Evolutionary conservation across 1,284 basidiomycete genomes (phyloP).

Genomic region (Pseudozyma hubeiensis): DNA sequence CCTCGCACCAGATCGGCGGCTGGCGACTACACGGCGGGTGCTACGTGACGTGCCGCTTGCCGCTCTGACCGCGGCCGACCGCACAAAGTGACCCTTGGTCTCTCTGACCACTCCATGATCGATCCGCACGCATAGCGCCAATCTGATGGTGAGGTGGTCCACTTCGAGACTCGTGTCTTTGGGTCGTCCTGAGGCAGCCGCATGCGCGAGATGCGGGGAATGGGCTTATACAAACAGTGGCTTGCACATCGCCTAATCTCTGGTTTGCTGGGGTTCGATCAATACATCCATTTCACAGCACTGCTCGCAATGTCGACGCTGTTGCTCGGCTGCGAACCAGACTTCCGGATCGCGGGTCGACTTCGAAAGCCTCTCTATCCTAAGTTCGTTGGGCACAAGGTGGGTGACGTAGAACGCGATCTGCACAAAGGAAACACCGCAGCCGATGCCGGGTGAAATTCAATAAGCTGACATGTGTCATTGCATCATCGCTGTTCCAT

Average conservation of each 20-base stretch:
- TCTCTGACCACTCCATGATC: no score
- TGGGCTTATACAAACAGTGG: conserved; percentile 12
- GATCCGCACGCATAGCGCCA: no score
- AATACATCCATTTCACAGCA: background rate
- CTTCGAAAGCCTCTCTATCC: no score
- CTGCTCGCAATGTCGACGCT: conserved; percentile 1
- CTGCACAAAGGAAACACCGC: background rate
- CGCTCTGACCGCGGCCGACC: background rate
- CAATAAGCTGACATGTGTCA: background rate
- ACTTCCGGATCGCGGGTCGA: no score
- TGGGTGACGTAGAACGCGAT: conserved; percentile 3
- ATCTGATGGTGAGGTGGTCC: no score
- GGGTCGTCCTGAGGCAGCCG: no score
- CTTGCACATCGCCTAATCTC: conserved; percentile 3
- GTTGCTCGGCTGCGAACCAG: no score
- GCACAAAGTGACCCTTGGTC: no score
- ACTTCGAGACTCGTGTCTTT: no score
- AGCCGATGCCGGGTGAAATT: conserved; percentile 4
- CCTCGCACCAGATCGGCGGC: background rate
- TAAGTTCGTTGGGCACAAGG: no score
- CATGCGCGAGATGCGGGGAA: conserved; percentile 2
- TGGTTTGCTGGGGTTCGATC: background rate
- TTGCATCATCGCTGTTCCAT: conserved; percentile 10
- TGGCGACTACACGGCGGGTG: background rate
- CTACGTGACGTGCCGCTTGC: background rate